These are phyloP conservation scores for Dictyostelium intermedium DNA, from an alignment of 78 protist species.

Conservation along the genomic window DNA sequence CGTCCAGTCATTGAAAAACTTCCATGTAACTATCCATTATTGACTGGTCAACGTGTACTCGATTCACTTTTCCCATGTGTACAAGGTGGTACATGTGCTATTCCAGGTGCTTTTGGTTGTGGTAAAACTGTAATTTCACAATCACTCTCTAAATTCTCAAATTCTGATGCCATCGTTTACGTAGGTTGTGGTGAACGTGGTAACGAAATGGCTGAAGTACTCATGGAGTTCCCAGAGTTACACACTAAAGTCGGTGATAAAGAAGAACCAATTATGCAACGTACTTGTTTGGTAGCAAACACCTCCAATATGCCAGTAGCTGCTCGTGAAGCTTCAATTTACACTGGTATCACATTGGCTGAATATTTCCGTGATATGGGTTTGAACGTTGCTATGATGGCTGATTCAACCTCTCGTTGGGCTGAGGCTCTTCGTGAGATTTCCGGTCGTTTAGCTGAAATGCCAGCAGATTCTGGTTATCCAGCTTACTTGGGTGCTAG, in stretches of 20 bases:
- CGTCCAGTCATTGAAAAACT: slow-evolving; percentile 97
- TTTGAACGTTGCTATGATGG: slow-evolving; percentile 99
- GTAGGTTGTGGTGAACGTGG: slow-evolving; percentile 99
- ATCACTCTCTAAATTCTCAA: slow-evolving; percentile 99
- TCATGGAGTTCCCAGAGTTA: slow-evolving; percentile 98
- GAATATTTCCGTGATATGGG: slow-evolving; percentile 99
- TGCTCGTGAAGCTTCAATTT: slow-evolving; percentile 99
- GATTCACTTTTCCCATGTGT: slow-evolving; percentile 99
- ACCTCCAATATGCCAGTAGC: slow-evolving; percentile 99
- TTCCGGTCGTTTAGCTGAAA: slow-evolving; percentile 99
- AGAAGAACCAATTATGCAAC: slow-evolving; percentile 98
- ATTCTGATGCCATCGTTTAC: slow-evolving; percentile 99
- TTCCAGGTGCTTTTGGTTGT: slow-evolving; percentile 99
- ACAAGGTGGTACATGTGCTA: slow-evolving; percentile 99
- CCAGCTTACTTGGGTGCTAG: slow-evolving; percentile 99
- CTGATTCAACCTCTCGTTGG: slow-evolving; percentile 99
- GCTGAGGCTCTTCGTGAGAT: slow-evolving; percentile 99
- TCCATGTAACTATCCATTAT: slow-evolving; percentile 95
- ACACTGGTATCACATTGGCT: slow-evolving; percentile 99
- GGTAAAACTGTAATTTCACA: slow-evolving; percentile 99
- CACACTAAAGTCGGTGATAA: slow-evolving; percentile 83
- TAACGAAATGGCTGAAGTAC: slow-evolving; percentile 99
- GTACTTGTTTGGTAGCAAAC: slow-evolving; percentile 99
- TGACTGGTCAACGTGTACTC: slow-evolving; percentile 99
- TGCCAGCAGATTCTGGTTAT: slow-evolving; percentile 99